These are phyloP conservation scores for Diutina ranongensis DNA, from an alignment of 1,139 yeast species.

Conservation along the genomic window DNA sequence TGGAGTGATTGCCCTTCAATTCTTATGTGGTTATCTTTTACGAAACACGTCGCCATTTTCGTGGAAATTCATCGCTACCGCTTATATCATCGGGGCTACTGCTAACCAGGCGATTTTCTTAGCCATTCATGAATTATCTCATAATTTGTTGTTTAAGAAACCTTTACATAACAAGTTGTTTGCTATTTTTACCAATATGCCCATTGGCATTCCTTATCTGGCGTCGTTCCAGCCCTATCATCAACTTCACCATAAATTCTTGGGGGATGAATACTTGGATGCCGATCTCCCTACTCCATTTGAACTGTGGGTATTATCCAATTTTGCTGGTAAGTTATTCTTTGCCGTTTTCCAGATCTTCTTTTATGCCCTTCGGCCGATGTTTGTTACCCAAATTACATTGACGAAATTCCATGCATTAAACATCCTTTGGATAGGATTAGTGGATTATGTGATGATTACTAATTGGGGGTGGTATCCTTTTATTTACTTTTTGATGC, in stretches of 20 bases:
- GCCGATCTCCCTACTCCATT: conserved; percentile 77
- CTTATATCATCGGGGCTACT: conserved; percentile 79
- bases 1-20: conserved; percentile 54
- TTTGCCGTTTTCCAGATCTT: conserved; percentile 85
- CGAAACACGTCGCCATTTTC: conserved; percentile 43
- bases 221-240: conserved; percentile 92
- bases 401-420: conserved; percentile 66
- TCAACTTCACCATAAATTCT: conserved; percentile 78
- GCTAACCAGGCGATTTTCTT: conserved; percentile 73
- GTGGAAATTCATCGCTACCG: conserved; percentile 46
- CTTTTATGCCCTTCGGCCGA: conserved; percentile 83
- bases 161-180: conserved; percentile 70
- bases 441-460: conserved; percentile 47
- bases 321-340: conserved; percentile 76
- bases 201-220: conserved; percentile 82
- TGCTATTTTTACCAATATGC: conserved; percentile 67
- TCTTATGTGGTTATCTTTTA: conserved; percentile 48
- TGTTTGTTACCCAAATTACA: conserved; percentile 67
- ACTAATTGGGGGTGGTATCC: conserved; percentile 53
- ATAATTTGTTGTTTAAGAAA: conserved; percentile 73
- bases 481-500: conserved; percentile 53
- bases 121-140: conserved; percentile 82
- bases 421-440: conserved; percentile 51
- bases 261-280: conserved; percentile 79
- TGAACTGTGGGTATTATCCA: conserved; percentile 66